Evolutionary conservation across 2,329 filamentous ascomycete genomes (phyloP).

Genomic region (Cladophialophora chaetospira): DNA sequence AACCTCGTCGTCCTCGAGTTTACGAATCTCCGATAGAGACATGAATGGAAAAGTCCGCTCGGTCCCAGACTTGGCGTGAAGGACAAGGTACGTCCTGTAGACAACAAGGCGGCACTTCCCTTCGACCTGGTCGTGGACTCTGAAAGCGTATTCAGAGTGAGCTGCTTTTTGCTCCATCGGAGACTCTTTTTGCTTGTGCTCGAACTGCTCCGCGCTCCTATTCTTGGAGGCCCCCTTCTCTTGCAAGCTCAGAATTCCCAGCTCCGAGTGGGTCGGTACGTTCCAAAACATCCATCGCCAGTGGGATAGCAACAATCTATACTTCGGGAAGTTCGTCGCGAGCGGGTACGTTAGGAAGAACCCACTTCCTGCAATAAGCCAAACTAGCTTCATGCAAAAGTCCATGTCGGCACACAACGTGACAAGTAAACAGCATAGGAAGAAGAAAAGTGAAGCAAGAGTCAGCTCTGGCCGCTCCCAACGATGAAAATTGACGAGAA

Average conservation of each 20-base stretch:
- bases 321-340: conserved; percentile 40
- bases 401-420: conserved; percentile 37
- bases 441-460: conserved; percentile 39
- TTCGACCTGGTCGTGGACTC: conserved; percentile 13
- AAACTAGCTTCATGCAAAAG: conserved; percentile 42
- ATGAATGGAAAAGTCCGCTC: conserved; percentile 12
- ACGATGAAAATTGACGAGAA: conserved; percentile 42
- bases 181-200: conserved; percentile 5
- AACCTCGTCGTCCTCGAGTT: conserved; percentile 17
- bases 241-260: conserved; percentile 26
- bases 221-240: conserved; percentile 21
- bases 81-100: conserved; percentile 5
- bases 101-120: conserved; percentile 11
- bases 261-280: conserved; percentile 40
- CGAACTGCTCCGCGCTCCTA: conserved; percentile 16
- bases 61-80: not conserved
- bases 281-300: conserved; percentile 44
- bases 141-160: conserved; percentile 2
- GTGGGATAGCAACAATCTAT: conserved; percentile 40
- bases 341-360: conserved; percentile 44
- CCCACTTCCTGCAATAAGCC: conserved; percentile 37
- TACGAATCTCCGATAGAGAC: conserved; percentile 25
- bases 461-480: conserved; percentile 41
- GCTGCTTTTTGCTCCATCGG: not conserved
- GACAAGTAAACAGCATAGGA: conserved; percentile 37